These are phyloP conservation scores for Epithemia pelagica DNA, from an alignment of 108 stramenopile species.

Conservation along the genomic window DNA sequence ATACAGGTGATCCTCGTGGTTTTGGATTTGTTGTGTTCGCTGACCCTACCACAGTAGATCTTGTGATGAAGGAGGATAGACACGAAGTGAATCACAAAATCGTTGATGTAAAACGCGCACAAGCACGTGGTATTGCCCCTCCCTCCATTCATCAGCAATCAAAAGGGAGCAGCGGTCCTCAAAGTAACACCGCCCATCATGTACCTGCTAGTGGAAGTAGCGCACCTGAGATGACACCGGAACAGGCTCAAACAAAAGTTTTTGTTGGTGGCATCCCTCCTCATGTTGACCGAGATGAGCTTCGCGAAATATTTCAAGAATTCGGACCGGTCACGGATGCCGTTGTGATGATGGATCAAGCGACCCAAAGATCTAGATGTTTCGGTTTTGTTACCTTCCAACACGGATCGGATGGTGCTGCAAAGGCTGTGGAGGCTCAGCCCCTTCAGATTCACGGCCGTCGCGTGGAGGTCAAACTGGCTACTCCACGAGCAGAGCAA, in stretches of 20 bases:
- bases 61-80: conserved; percentile 60
- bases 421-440: conserved; percentile 66
- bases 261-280: conserved; percentile 70
- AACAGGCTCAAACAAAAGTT: conserved; percentile 27
- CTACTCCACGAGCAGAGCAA: conserved; percentile 75
- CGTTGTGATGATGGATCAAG: conserved; percentile 82
- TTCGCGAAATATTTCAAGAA: conserved; percentile 80
- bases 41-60: conserved; percentile 70
- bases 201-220: background rate
- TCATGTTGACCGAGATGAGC: conserved; percentile 65
- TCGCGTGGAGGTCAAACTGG: conserved; percentile 79
- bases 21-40: conserved; percentile 89
- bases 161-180: conserved; percentile 1
- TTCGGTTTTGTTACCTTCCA: conserved; percentile 92
- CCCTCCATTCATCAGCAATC: conserved; percentile 62
- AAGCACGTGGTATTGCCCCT: conserved; percentile 79
- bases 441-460: conserved; percentile 70
- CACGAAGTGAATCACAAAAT: conserved; percentile 88
- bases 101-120: conserved; percentile 86
- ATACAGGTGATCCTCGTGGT: conserved; percentile 84
- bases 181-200: background rate
- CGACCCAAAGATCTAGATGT: conserved; percentile 64
- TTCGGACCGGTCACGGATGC: conserved; percentile 79
- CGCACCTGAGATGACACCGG: conserved; percentile 1
- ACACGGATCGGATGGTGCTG: conserved; percentile 70